phyloP scores from a whole-genome alignment of 352 stramenopile genomes.

The Pythium aristosporum region DNA sequence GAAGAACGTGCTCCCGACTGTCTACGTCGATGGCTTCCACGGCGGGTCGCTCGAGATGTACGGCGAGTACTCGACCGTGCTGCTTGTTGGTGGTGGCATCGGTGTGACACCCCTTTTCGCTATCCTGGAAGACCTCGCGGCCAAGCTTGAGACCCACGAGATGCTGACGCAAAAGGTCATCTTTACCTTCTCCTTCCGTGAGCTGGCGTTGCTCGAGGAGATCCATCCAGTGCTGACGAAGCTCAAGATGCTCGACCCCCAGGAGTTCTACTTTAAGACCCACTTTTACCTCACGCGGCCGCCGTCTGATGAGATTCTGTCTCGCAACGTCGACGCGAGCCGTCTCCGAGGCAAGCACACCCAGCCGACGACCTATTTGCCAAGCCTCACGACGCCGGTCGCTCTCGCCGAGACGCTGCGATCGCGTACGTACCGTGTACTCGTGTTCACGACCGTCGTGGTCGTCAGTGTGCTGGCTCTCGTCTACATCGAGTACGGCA shows the following conservation, averaged over 20 bases:
- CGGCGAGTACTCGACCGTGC: constrained; percentile 36
- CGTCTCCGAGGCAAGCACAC: constrained; percentile 9
- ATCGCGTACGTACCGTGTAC: constrained; percentile 8
- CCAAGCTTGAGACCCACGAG: constrained; percentile 18
- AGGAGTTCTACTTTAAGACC: constrained; percentile 24
- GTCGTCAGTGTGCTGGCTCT: constrained; percentile 1
- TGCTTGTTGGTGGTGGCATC: constrained; percentile 36
- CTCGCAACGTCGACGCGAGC: constrained; percentile 17
- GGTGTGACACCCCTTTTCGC: constrained; percentile 38
- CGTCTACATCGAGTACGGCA: constrained; percentile 26
- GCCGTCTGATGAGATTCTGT: constrained; percentile 13
- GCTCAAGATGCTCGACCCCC: constrained; percentile 32
- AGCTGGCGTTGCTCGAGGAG: constrained; percentile 36
- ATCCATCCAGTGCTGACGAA: constrained; percentile 37
- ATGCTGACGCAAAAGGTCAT: constrained; percentile 21
- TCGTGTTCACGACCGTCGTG: constrained; percentile 6
- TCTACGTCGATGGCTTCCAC: constrained; percentile 52
- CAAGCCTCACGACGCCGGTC: neutral
- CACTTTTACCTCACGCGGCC: constrained; percentile 29
- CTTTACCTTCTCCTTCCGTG: constrained; percentile 45
- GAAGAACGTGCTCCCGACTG: constrained; percentile 18
- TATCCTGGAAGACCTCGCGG: constrained; percentile 38
- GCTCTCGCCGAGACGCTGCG: constrained; percentile 21
- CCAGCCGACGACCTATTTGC: constrained; percentile 4
- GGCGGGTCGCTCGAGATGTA: constrained; percentile 34